Conservation (phyloP, 352 stramenopile genomes). For the Thalassiosira hispida region DNA sequence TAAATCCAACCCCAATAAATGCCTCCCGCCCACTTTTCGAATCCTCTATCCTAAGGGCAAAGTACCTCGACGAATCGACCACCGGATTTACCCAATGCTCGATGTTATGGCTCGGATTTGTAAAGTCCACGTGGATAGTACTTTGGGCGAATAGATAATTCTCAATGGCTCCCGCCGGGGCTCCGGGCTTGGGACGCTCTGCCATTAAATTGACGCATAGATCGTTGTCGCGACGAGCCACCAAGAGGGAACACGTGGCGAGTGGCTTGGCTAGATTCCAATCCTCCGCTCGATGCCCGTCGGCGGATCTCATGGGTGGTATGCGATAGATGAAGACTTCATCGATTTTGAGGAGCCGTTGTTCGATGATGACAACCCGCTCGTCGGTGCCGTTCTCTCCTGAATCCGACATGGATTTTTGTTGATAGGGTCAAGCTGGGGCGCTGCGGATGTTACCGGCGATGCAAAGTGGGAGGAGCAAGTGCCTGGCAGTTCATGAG, state of each 20-base stretch:
- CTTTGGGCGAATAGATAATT: constrained; percentile 40
- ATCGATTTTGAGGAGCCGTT: constrained; percentile 68
- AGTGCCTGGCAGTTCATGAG: too few relatives aligned
- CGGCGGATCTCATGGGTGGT: constrained; percentile 57
- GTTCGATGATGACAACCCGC: constrained; percentile 50
- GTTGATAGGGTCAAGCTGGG: too few relatives aligned
- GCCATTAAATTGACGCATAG: constrained; percentile 47
- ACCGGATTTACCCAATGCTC: constrained; percentile 63
- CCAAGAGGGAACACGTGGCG: constrained; percentile 66
- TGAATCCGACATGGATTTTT: background rate
- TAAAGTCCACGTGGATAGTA: constrained; percentile 16
- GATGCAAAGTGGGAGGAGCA: too few relatives aligned
- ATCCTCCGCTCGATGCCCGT: constrained; percentile 63
- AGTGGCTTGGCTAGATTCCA: constrained; percentile 79
- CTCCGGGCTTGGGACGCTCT: constrained; percentile 30
- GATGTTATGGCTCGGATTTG: constrained; percentile 19
- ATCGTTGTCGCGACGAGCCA: constrained; percentile 51
- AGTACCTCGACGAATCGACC: constrained; percentile 79
- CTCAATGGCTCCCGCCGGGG: constrained; percentile 26
- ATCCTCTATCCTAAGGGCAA: constrained; percentile 59
- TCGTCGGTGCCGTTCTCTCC: constrained; percentile 18
- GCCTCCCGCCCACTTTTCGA: constrained; percentile 51
- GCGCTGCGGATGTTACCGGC: too few relatives aligned
- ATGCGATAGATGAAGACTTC: constrained; percentile 82
- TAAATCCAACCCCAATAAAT: constrained; percentile 73